Base-by-base conservation (phyloP, 2,329 filamentous ascomycete species). In the Phialophora expanda region DNA sequence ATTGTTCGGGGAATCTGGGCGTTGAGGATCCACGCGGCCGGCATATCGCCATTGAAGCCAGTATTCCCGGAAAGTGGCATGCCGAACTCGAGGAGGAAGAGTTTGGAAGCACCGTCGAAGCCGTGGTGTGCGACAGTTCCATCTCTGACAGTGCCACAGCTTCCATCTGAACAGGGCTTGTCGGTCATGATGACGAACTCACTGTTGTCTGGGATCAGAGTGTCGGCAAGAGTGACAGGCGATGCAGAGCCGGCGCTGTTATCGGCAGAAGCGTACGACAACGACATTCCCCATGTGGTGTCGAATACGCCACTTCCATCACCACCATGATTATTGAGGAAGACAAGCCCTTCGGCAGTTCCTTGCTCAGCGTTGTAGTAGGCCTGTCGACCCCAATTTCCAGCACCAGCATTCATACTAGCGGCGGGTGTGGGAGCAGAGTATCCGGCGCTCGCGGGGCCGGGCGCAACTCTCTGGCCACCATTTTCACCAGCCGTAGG, bases 21-120 rank as follows among this genome's bases (percentile, higher is more conserved):
- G 78, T 93, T 93, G 66, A 93, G 85, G 57, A 89, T 80, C 91
- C 91, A 93, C 76, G 89, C 84, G 50, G 90, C 88, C 8, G 90
- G 90, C 84, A 90, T 90, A 77, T 93, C 87, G 50, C 76, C 80
- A 73, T 87, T 85, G 72, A 81, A 81, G n/a, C 71, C 72, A 1
- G 75, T 78, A 60, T 80, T 75, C 67, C 84, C 84, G 64, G 85
- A 85, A 56, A 83, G 74, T 8, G 90, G 90, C 90, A 93, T 93
- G 62, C 82, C 81, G 76, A 93, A 90, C 72, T 91, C 85, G 72
- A 90, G 84, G 69, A 93, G 82, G 80, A 93, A 92, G 61, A 89
- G 82, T 80, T 92, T 92, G 73, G 87, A 85, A 32, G 84, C 81
- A 57, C 90, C 90, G 46, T 79, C 84, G 78, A 91, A 93, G 66